These are phyloP conservation scores for Athelia sp. DNA, from an alignment of 1,284 basidiomycete genomes.

Conservation along the genomic window DNA sequence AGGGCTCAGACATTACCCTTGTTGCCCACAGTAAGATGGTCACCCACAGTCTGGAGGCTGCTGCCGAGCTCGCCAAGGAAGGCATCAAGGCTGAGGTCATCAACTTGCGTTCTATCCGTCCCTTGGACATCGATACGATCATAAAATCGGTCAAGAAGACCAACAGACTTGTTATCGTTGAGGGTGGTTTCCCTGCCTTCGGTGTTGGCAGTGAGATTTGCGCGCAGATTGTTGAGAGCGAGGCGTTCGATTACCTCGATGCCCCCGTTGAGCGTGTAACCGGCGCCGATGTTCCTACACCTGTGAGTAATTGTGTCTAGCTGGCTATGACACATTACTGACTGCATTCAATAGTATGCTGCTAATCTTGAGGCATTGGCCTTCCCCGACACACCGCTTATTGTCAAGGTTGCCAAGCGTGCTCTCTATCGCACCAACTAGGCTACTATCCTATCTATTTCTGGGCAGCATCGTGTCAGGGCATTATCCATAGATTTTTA, in stretches of 20 bases:
- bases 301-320: constrained; percentile 69
- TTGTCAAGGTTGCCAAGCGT: constrained; percentile 90
- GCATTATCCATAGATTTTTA: background rate
- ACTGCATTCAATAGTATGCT: constrained; percentile 64
- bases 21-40: constrained; percentile 99
- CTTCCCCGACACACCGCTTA: constrained; percentile 87
- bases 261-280: constrained; percentile 97
- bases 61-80: constrained; percentile 90
- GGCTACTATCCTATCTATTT: constrained; percentile 14
- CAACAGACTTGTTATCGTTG: constrained; percentile 81
- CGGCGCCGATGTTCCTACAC: constrained; percentile 95
- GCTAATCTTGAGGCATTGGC: constrained; percentile 82
- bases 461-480: background rate
- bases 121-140: constrained; percentile 96
- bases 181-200: constrained; percentile 98
- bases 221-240: constrained; percentile 93
- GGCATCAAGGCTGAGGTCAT: constrained; percentile 98
- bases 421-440: constrained; percentile 85
- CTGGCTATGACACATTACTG: constrained; percentile 6
- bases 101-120: constrained; percentile 94
- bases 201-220: constrained; percentile 98
- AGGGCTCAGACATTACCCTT: constrained; percentile 91
- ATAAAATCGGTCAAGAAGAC: constrained; percentile 98
- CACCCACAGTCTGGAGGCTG: constrained; percentile 87
- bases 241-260: constrained; percentile 96